Conservation (phyloP, 495 filamentous ascomycete species). For the Penicillium cataractarum region DNA sequence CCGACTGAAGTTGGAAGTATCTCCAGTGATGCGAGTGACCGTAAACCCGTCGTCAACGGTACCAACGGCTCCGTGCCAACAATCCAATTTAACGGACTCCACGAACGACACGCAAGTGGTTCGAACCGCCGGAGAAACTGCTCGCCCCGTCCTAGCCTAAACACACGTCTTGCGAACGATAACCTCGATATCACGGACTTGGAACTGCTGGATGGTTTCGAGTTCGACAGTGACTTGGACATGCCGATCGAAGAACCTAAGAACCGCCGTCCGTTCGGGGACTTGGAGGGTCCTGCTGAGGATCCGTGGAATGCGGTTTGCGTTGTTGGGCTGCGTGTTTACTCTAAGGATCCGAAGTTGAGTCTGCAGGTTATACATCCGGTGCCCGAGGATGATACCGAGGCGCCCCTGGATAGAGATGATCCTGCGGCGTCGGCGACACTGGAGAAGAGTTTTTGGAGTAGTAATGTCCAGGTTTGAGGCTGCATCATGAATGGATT, state of each 20-base stretch:
- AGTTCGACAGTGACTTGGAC: slow-evolving; percentile 53
- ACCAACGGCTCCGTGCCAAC: slow-evolving; percentile 34
- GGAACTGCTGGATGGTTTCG: slow-evolving; percentile 48
- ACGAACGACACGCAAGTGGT: slow-evolving; percentile 21
- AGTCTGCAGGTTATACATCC: slow-evolving; percentile 58
- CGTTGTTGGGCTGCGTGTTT: slow-evolving; percentile 77
- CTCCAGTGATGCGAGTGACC: slow-evolving; percentile 27
- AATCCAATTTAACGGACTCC: slow-evolving; percentile 38
- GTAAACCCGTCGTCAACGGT: slow-evolving; percentile 19
- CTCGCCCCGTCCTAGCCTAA: slow-evolving; percentile 34
- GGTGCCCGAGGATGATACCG: slow-evolving; percentile 53
- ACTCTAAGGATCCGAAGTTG: slow-evolving; percentile 60
- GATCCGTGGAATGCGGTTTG: slow-evolving; percentile 88
- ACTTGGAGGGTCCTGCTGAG: slow-evolving; percentile 13
- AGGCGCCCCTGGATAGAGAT: slow-evolving; percentile 56
- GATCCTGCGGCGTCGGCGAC: slow-evolving; percentile 52
- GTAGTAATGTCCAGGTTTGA: neutral
- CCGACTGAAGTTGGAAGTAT: slow-evolving; percentile 28
- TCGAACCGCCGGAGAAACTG: slow-evolving; percentile 18
- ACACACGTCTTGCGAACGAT: slow-evolving; percentile 30
- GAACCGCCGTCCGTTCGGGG: neutral
- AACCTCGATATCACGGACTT: slow-evolving; percentile 28
- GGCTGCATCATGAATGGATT: too few relatives aligned
- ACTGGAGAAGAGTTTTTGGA: slow-evolving; percentile 33
- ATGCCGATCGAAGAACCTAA: slow-evolving; percentile 45